phyloP scores from a whole-genome alignment of 2,329 filamentous ascomycete genomes.

The Fusarium goolgardi region DNA sequence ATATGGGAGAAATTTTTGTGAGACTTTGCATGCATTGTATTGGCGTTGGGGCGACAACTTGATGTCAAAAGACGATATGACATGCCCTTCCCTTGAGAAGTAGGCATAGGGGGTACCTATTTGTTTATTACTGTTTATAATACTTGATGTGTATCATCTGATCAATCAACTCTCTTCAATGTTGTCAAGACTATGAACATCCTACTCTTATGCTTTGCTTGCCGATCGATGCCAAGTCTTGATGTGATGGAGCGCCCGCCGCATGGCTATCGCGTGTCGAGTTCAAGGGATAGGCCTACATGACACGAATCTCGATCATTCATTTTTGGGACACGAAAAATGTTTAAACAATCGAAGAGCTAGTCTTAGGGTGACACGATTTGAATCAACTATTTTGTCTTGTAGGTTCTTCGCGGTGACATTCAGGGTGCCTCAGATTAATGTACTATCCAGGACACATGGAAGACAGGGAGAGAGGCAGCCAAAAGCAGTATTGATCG shows the following conservation, averaged over 20 bases:
- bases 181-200: neutral
- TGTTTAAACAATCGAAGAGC: neutral
- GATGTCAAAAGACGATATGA: slow-evolving; percentile 7
- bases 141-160: slow-evolving; percentile 15
- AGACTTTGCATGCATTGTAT: slow-evolving; percentile 31
- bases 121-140: slow-evolving; percentile 19
- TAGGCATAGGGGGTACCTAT: slow-evolving; percentile 2
- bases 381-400: neutral
- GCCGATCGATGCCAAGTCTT: neutral
- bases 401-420: neutral
- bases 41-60: slow-evolving; percentile 30
- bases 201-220: neutral
- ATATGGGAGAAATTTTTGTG: slow-evolving; percentile 3
- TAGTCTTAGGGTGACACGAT: neutral
- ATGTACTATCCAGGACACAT: neutral
- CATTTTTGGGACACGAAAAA: neutral
- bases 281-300: neutral
- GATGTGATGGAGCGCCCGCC: slow-evolving; percentile 15
- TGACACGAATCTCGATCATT: neutral
- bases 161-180: slow-evolving; percentile 23
- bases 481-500: slow-evolving; percentile 28
- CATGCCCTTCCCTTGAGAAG: slow-evolving; percentile 11
- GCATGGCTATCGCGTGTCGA: slow-evolving; percentile 13
- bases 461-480: slow-evolving; percentile 3
- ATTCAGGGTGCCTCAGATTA: neutral